Evolutionary conservation across 2,329 filamentous ascomycete genomes (phyloP).

Genomic region (Aspergillus fijiensis): DNA sequence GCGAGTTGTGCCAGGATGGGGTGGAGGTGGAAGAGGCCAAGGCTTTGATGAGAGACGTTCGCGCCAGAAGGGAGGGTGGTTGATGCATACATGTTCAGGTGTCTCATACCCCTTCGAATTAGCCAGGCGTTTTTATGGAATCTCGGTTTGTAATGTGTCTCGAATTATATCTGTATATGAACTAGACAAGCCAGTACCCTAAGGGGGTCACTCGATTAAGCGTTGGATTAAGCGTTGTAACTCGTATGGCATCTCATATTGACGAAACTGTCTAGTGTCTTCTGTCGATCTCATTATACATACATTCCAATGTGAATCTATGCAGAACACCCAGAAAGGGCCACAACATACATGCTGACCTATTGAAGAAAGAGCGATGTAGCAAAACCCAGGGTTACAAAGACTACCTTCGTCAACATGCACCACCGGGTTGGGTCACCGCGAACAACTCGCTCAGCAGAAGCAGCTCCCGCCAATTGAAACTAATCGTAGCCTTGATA

Average conservation of each 20-base stretch:
- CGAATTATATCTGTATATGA: background rate
- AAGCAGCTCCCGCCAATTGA: slow-evolving; percentile 28
- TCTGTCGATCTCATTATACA: too few relatives aligned
- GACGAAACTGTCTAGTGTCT: too few relatives aligned
- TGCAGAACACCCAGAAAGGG: too few relatives aligned
- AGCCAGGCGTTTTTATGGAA: slow-evolving; percentile 8
- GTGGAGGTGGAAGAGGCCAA: slow-evolving; percentile 97
- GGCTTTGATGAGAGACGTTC: slow-evolving; percentile 81
- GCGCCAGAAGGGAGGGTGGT: slow-evolving; percentile 65
- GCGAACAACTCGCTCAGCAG: slow-evolving; percentile 20
- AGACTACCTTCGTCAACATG: background rate
- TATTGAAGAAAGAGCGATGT: too few relatives aligned
- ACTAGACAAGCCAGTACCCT: too few relatives aligned
- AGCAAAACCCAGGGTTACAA: too few relatives aligned
- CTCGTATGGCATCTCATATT: too few relatives aligned
- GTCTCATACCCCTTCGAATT: background rate
- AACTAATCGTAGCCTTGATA: slow-evolving; percentile 23
- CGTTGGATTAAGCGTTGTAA: too few relatives aligned
- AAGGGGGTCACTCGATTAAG: too few relatives aligned
- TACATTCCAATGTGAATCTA: too few relatives aligned
- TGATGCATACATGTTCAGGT: slow-evolving; percentile 5
- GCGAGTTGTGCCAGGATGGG: slow-evolving; percentile 91
- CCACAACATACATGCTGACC: too few relatives aligned
- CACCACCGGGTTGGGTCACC: slow-evolving; percentile 8
- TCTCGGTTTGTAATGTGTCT: background rate